Base-by-base conservation (phyloP, 2,329 filamentous ascomycete genomes). In the Aspergillus intermedius region DNA sequence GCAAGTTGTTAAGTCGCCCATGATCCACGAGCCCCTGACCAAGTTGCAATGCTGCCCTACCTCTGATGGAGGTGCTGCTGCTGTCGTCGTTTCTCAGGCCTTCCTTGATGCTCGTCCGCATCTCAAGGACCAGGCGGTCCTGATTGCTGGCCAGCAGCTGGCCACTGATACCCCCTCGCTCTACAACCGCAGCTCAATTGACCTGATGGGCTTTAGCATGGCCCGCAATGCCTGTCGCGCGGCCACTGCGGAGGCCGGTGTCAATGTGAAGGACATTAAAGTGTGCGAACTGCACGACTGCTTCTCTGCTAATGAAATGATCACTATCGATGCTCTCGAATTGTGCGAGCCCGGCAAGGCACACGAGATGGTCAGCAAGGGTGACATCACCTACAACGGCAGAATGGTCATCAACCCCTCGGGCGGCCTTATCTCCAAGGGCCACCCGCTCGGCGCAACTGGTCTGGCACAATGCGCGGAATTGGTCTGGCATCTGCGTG, bases 11-110 rank as follows among this genome's bases (percentile, higher is more conserved):
- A 76, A 84, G 34, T 74, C 88, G 0, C 77, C 88, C 51, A 87
- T 83, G 78, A 88, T 97, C 69, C 83, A 88, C 72, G 82, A 82
- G 55, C 91, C 91, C 13, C 79, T 97, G 48, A 97, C 93, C 50
- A 97, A 96, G 73, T 83, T 97, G n/a, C 93, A 97, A 74, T 97
- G 91, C 79, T 96, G 91, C 72, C 91, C 93, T 1, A 97, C 91
- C 1, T 95, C 89, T 0, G 93, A 97, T 69, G 91, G 91, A 44
- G 88, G 85, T 42, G 91, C 90, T 1, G 90, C 93, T 1, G 88
- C 88, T 12, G 84, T 97, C 28, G 75, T 98, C 45, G 90, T 95
- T 47, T 95, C 89, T 0, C 85, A 95, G 71, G 80, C 78, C 43
- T 97, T 96, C 78, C 81, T 97, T 47, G 86, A 91, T 61, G 84